Evolutionary conservation across 208 protist genomes (phyloP).

Genomic region (Acanthamoeba lenticulata): DNA sequence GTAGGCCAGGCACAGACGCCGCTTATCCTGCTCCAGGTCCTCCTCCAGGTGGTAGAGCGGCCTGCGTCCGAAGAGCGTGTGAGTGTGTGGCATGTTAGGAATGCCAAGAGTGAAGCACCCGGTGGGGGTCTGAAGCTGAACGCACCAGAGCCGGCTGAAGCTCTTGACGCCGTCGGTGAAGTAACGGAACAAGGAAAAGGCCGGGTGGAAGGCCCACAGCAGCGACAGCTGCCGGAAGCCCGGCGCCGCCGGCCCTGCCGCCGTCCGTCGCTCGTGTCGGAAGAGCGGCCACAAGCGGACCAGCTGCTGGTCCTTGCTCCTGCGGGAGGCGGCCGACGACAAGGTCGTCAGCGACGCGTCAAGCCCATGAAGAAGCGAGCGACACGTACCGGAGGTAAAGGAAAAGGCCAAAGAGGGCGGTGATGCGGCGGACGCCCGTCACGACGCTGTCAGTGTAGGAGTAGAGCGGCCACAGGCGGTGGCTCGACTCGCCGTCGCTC

Average conservation of each 20-base stretch:
- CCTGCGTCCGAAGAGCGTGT: neutral
- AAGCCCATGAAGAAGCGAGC: neutral
- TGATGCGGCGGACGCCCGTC: neutral
- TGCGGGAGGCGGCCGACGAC: neutral
- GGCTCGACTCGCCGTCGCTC: neutral
- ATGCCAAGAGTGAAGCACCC: neutral
- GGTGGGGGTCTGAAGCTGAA: neutral
- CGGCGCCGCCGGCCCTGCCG: neutral
- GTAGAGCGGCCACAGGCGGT: constrained; percentile 2
- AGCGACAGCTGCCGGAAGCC: neutral
- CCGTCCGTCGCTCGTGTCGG: neutral
- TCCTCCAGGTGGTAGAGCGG: neutral
- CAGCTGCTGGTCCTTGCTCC: neutral
- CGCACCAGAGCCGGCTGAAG: neutral
- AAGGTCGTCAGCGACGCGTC: neutral
- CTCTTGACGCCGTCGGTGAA: neutral
- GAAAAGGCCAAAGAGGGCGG: neutral
- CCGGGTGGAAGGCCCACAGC: neutral
- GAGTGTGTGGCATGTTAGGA: neutral
- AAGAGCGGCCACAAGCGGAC: neutral
- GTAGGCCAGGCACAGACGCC: neutral
- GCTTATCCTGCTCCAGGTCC: neutral
- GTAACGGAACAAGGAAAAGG: neutral
- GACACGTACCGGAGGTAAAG: neutral
- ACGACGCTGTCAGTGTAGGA: neutral